Conservation (phyloP, 2,329 filamentous ascomycete genomes). For the Pyrenophora seminiperda region DNA sequence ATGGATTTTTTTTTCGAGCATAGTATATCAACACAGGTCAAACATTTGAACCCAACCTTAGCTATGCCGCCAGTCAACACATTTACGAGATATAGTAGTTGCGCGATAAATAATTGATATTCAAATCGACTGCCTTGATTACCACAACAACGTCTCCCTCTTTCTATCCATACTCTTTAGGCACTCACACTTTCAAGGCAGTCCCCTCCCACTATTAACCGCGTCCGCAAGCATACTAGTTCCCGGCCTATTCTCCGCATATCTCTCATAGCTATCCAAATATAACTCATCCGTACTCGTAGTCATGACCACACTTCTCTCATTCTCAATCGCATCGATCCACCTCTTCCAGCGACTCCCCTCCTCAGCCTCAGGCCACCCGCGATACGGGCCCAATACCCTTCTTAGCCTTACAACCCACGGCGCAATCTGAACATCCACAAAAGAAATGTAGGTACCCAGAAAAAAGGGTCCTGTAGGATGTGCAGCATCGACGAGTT, state of each 20-base stretch:
- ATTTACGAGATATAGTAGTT: no score
- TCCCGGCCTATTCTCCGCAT: conserved; percentile 65
- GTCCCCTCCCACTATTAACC: conserved; percentile 61
- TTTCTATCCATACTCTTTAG: neutral
- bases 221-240: conserved; percentile 64
- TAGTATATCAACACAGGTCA: no score
- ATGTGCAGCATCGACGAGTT: conserved; percentile 63
- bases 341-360: conserved; percentile 70
- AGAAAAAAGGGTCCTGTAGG: conserved; percentile 71
- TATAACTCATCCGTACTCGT: conserved; percentile 70
- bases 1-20: no score
- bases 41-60: no score
- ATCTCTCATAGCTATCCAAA: conserved; percentile 68
- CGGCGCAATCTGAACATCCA: conserved; percentile 76
- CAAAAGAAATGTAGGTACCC: conserved; percentile 63
- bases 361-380: conserved; percentile 68
- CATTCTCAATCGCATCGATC: conserved; percentile 70
- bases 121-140: no score
- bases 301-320: conserved; percentile 68
- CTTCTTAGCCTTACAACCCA: conserved; percentile 73
- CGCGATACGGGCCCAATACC: conserved; percentile 67
- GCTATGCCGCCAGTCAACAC: no score
- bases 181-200: conserved; percentile 49
- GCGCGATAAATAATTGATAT: no score
- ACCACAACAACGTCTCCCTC: neutral